Conservation (phyloP, 257 asterid genomes). For the Fraxinus anomala region DNA sequence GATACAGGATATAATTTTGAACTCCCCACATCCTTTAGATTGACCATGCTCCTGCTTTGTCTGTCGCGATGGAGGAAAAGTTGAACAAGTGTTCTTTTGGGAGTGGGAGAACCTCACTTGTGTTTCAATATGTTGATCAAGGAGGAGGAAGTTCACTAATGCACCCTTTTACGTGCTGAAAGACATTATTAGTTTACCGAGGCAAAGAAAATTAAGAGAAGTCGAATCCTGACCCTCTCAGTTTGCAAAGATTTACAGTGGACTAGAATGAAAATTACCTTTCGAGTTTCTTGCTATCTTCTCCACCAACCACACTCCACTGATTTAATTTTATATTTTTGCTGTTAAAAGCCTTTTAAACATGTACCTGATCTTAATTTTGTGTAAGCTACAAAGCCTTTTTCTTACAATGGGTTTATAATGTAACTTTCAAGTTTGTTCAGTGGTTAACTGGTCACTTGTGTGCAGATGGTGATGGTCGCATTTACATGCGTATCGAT, state of each 20-base stretch:
- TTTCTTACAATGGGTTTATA: background rate
- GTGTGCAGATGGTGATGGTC: conserved; percentile 80
- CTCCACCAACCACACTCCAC: too few relatives aligned
- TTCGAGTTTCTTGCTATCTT: background rate
- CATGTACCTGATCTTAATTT: background rate
- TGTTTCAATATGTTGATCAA: background rate
- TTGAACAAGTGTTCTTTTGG: background rate
- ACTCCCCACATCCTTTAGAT: too few relatives aligned
- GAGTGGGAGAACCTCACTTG: background rate
- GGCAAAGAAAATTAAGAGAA: too few relatives aligned
- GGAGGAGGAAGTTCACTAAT: background rate
- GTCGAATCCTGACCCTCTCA: background rate
- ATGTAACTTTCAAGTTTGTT: background rate
- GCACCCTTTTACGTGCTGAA: background rate
- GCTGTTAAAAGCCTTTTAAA: background rate
- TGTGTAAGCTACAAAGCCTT: background rate
- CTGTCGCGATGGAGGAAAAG: background rate
- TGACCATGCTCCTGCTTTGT: too few relatives aligned
- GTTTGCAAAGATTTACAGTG: background rate
- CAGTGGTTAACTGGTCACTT: conserved; percentile 9
- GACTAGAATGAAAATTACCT: background rate
- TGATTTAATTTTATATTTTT: too few relatives aligned
- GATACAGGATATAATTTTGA: too few relatives aligned
- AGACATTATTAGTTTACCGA: too few relatives aligned
- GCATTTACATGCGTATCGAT: too few relatives aligned